Base-by-base conservation (phyloP, 768 basidiomycete species). In the Termitomyces eurrhizus region DNA sequence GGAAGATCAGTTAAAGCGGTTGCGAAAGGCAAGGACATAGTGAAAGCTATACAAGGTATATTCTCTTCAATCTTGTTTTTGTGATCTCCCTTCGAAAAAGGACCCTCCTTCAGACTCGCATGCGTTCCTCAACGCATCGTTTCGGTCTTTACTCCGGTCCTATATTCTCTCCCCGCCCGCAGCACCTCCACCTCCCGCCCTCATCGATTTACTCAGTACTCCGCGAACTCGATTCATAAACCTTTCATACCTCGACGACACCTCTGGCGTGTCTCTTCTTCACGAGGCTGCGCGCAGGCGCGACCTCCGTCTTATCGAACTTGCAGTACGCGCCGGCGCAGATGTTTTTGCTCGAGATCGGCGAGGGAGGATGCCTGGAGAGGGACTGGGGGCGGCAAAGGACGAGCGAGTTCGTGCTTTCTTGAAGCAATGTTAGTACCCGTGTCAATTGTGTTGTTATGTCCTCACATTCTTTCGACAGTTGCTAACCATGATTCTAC, bases 341-440 rank as follows among this genome's bases (percentile, higher is more conserved):
- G 93, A 95, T 68, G 89, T 95, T 4, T 95, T 95, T 68, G 87
- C 90, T 2, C 80, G 93, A 4, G 89, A 96, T 72, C 78, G 86
- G 24, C 80, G 74, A 61, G 94, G 95, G 0, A 88, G 80, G 66
- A 82, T 77, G 76, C 88, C 76, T 7, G 84, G 79, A 68, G 93
- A 84, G 13, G 64, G 61, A 18, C 7, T 56, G 6, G 85, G 87
- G 5, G 74, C 76, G n/a, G 84, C 85, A 8, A 90, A 88, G 68
- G 92, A 92, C 52, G 93, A 96, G 67, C 79, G 85, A 9, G 89
- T 95, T 59, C 81, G 87, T 59, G 89, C 87, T 0, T 95, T 95
- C 67, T 73, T 97, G 63, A 77, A 88, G 58, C 93, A 96, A 74
- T 90, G 92, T 93, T 64, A 61, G 89, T 79, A 21, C 4, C 21